Evolutionary conservation across 1,284 basidiomycete species (phyloP).

Genomic region (Thelephora terrestris): DNA sequence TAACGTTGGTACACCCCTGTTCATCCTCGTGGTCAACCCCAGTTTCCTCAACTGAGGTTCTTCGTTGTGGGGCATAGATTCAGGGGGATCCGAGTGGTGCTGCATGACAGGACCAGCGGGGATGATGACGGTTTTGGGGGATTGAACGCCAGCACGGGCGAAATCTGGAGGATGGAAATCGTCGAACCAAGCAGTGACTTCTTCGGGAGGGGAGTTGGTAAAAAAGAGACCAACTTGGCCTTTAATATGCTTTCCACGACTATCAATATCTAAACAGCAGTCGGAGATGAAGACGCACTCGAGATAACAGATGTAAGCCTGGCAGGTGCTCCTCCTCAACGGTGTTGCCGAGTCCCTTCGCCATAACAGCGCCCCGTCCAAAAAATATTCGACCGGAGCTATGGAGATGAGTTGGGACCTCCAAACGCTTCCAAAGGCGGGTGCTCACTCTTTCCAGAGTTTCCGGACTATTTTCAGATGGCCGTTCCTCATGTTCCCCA

Average conservation of each 20-base stretch:
- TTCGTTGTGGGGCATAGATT: conserved; percentile 92
- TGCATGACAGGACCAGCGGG: conserved; percentile 69
- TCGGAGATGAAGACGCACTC: conserved; percentile 37
- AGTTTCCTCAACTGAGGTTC: conserved; percentile 92
- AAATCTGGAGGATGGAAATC: conserved; percentile 88
- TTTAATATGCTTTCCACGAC: conserved; percentile 65
- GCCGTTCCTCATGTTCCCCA: conserved; percentile 91
- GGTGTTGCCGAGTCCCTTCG: conserved; percentile 87
- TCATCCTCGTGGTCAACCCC: conserved; percentile 80
- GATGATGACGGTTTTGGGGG: conserved; percentile 67
- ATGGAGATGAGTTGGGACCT: conserved; percentile 4
- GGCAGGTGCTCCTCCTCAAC: conserved; percentile 80
- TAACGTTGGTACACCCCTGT: conserved; percentile 83
- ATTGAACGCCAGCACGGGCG: conserved; percentile 80
- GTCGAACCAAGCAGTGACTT: conserved; percentile 92
- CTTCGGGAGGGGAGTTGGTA: conserved; percentile 79
- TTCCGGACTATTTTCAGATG: conserved; percentile 90
- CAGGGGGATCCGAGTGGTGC: conserved; percentile 62
- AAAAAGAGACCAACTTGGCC: conserved; percentile 92
- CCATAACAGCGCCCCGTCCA: conserved; percentile 89
- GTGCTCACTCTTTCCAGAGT: conserved; percentile 83
- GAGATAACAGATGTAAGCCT: conserved; percentile 74
- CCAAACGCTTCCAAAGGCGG: conserved; percentile 3
- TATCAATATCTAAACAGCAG: conserved; percentile 4
- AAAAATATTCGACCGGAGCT: conserved; percentile 90